Evolutionary conservation across 371 early-diverging fungal genomes (phyloP).

Genomic region (Circinella minor): DNA sequence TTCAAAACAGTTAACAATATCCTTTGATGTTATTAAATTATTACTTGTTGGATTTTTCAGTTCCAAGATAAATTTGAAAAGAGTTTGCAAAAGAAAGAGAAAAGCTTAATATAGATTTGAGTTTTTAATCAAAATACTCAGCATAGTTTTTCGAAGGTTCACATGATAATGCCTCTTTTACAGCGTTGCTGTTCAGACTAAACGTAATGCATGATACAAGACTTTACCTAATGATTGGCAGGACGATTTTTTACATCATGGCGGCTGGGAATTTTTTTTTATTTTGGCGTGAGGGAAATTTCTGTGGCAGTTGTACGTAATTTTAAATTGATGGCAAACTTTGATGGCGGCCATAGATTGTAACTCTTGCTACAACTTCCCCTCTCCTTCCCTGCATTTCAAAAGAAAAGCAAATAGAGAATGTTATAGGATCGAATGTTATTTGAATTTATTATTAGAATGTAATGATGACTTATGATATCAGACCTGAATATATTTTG

Average conservation of each 20-base stretch:
- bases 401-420: not conserved
- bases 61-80: no score
- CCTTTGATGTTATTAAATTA: no score
- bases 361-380: constrained; percentile 1
- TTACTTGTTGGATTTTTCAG: no score
- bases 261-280: not conserved
- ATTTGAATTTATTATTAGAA: constrained; percentile 1
- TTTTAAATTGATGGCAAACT: constrained; percentile 1
- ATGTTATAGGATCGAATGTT: not conserved
- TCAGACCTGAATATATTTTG: not conserved
- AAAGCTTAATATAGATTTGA: no score
- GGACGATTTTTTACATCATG: not conserved
- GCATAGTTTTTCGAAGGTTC: no score
- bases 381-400: not conserved
- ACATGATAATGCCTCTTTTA: no score
- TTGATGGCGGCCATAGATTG: not conserved
- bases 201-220: no score
- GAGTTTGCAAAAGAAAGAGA: no score
- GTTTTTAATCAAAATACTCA: no score
- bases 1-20: no score
- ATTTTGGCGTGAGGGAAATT: constrained; percentile 1
- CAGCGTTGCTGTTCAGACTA: no score
- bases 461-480: not conserved
- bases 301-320: not conserved
- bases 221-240: constrained; percentile 6